Base-by-base conservation (phyloP, 306 rosid genomes). In the Trichosanthes cucumerina region DNA sequence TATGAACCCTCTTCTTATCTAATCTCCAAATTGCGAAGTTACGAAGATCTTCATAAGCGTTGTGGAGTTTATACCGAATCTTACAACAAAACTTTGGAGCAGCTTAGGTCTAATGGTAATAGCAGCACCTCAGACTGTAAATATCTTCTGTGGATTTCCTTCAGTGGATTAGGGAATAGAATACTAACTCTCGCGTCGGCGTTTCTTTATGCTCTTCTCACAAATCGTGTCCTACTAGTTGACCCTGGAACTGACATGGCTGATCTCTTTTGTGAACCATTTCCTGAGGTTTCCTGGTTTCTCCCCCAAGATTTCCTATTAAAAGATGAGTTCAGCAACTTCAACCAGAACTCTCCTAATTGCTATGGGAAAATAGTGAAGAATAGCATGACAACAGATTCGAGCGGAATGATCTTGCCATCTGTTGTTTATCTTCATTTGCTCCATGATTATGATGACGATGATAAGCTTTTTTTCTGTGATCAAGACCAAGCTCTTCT, bases 101-200 rank as follows among this genome's bases (percentile, higher is more conserved):
- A 82, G 66, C 92, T 91, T 41, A 86, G 71, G 43, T 89, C 87
- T 59, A 75, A 78, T 44, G 77, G 58, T 28, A 49, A 83, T 2
- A 78, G 31, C 70, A 72, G 64, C 44, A 66, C 90, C 46, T 64
- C 85, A 2, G 81, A 79, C 34, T 91, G 97, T 80, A 88, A 83
- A 60, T 91, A 88, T 81, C 84, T 91, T 26, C 85, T 91, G 1
- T 91, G 92, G 93, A 80, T 91, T 76, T 87, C 97, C 63, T 87
- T 79, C 75, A 89, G 97, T 81, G 97, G 97, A 38, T 86, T 91
- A 83, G 97, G 97, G 75, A 91, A 91, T 83, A 91, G 89, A 85
- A 89, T 89, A 70, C 85, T 91, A 62, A 84, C 92, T 75, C 68
- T 89, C 24, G 81, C 89, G 36, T 86, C 93, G 33, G 84, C 90